Base-by-base conservation (phyloP, 2,329 filamentous ascomycete species). In the Coniochaeta ligniaria region DNA sequence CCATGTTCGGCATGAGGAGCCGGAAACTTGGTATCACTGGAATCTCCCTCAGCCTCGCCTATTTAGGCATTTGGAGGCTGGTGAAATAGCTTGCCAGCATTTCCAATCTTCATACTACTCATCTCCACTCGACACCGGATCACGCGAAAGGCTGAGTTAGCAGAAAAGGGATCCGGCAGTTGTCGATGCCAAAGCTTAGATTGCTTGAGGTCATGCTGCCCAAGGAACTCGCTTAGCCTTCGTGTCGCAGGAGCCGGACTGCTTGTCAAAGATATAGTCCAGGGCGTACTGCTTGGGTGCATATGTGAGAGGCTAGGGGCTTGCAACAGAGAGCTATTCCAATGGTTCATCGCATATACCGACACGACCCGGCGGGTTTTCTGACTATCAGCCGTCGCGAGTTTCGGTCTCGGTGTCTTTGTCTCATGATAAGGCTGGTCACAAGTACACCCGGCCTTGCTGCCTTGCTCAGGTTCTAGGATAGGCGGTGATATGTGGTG, bases 1-100 rank as follows among this genome's bases (percentile, higher is more conserved):
- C 87, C 28, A 81, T 85, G 66, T 87, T 92, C 69, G 89, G 89
- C 62, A 87, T 92, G 81, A 83, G 83, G 63, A 89, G 87, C 66
- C 83, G 90, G 62, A 83, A 83, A 67, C 67, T 85, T 41, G 89
- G 88, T 54, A 88, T 93, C 63, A 79, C 84, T 4, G 79, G 80
- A 31, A 87, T 91, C 61, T 91, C 89, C 6, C 74, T 89, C 11
- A 82, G 83, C 6, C 76, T 93, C 58, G 83, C 85, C 6, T 89
- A 85, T 70, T 79, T 92, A 75, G 90, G 90, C 0, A 70, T 92
- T 24, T 93, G 84, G 80, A 80, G 89, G 64, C 77, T 88, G 28
- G 80, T 87, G 61, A 81, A 83, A 66, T 88, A 72, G 78, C 16
- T 50, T 12, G 20, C 6, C 17, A 17, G 31, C 52, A 12, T 11